Base-by-base conservation (phyloP, 2,329 filamentous ascomycete genomes). In the Sporothrix humicola region DNA sequence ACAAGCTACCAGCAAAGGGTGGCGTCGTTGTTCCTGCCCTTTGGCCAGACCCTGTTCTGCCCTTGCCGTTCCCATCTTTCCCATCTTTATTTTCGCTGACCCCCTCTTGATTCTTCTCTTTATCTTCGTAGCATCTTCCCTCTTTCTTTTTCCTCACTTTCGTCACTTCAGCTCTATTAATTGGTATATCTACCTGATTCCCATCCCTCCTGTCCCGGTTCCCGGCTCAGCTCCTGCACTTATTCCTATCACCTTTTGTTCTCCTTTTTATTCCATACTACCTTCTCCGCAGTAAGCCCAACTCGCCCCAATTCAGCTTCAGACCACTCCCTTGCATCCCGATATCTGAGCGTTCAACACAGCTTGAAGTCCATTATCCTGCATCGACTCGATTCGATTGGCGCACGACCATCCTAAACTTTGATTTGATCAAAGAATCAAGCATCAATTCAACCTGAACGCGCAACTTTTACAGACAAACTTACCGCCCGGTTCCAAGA, bases 401-500 rank as follows among this genome's bases (percentile, higher is more conserved):
- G 44, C 12, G 66, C 50, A 42, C 26, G 37, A 17, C 31, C 26
- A 8, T 9, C 26, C 31, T 15, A 7, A 37, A 59, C 54, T 3
- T 42, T 26, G 13, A 61, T 54, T 10, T n/a, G 23, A 54, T 37
- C 31, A 37, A 7, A 37, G 31, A 37, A 37, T 37, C 50, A 26
- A 23, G 6, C 52, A 50, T 17, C 20, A 31, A 37, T 5, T 68
- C 63, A 50, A 52, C 44, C 9, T 37, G 17, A 17, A 15, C 10
- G 46, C 54, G 3, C 59, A 20, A 23, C 20, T 37, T 31, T n/a
- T 23, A 31, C 37, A 42, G 6, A 42, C 46, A 50, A 1, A 31
- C 8, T 31, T 31, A 66, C 4, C 17, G 13, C 76, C 72, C 72
- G 7, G 31, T 7, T 37, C 31, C 31, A 37, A 37, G 31, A 84